Evolutionary conservation across 2,329 filamentous ascomycete genomes (phyloP).

Genomic region (Graphilbum sp.): DNA sequence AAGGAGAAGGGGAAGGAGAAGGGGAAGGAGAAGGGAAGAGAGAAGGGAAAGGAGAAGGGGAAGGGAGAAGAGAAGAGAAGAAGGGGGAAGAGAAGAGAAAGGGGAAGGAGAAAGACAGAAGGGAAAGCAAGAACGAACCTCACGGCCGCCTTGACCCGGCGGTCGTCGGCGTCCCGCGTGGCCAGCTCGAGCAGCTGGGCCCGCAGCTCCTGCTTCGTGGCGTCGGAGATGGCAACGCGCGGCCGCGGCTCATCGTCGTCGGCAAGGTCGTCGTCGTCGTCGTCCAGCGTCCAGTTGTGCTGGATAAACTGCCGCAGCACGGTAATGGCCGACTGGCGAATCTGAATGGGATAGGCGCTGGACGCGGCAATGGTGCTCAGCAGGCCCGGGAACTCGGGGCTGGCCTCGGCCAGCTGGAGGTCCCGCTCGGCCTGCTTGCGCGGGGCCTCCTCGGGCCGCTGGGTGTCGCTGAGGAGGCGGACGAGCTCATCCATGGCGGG

Average conservation of each 20-base stretch:
- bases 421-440: conserved; percentile 79
- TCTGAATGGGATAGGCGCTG: conserved; percentile 50
- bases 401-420: conserved; percentile 52
- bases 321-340: conserved; percentile 71
- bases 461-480: conserved; percentile 73
- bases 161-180: conserved; percentile 55
- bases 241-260: conserved; percentile 30
- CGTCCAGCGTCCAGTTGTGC: conserved; percentile 64
- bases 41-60: too few species aligned
- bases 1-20: not conserved
- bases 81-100: not conserved
- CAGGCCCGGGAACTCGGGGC: conserved; percentile 58
- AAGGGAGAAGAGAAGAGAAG: too few species aligned
- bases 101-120: not conserved
- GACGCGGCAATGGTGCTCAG: conserved; percentile 71
- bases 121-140: conserved; percentile 41
- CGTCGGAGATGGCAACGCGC: conserved; percentile 52
- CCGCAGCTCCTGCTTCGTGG: conserved; percentile 57
- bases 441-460: conserved; percentile 56
- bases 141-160: conserved; percentile 77
- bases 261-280: conserved; percentile 58
- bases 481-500: conserved; percentile 76
- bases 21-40: too few species aligned
- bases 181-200: conserved; percentile 62
- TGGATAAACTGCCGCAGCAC: conserved; percentile 71